Base-by-base conservation (phyloP, 495 filamentous ascomycete species). In the Podospora conica region DNA sequence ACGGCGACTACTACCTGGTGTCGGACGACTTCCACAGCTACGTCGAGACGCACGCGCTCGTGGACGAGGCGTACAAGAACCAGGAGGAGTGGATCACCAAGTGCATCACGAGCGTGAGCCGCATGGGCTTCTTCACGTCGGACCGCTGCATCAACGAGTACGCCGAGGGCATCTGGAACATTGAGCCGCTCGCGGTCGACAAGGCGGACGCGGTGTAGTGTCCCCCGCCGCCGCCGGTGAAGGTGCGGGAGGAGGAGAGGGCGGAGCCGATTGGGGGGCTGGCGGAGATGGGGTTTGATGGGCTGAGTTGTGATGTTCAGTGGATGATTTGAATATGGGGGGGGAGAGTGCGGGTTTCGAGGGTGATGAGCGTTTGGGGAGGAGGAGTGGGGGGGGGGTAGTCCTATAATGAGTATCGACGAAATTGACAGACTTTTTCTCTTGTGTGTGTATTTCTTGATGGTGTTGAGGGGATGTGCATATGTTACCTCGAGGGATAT, bases 81-180 rank as follows among this genome's bases (percentile, higher is more conserved):
- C 88, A 94, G 77, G 92, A 96, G 63, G 90, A 89, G 71, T 98
- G 95, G 95, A 78, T 94, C 33, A 87, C 84, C 31, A 97, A 96
- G 84, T 89, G 84, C 66, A 97, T 98, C 70, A 88, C 85, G 40
- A 91, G 88, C 58, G 95, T 98, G 3, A 86, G 76, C 12, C 80
- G 92, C 20, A 98, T 98, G 95, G 95, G 95, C 11, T 98, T 98
- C 84, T 98, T 98, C 81, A 92, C 87, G 61, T 91, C 89, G 60
- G 95, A 98, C 76, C 84, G 95, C n/a, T 96, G 96, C 75, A 97
- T 97, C 69, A 90, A 92, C 71, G 96, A 98, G 84, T 98, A 98
- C 79, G 94, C 95, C 12, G 93, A 98, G 77, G 88, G 82, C 59
- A 97, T 98, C 73, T 98, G 95, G 94, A 98, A 97, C 69, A 77